Evolutionary conservation across 202 grass and related monocot species (phyloP).

Genomic region (Musa balbisiana): DNA sequence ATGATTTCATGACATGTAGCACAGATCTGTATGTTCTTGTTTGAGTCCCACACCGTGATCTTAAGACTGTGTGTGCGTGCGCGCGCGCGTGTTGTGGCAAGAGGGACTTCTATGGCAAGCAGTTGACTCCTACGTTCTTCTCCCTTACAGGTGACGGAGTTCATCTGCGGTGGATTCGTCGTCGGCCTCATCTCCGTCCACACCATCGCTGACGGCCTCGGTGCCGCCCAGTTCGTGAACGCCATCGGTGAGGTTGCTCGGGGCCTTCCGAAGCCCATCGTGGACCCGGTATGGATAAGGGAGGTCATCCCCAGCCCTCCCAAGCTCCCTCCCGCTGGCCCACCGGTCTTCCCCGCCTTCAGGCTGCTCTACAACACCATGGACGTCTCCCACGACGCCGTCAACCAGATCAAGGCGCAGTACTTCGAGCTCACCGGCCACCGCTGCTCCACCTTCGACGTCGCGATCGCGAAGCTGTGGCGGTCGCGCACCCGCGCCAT

Average conservation of each 20-base stretch:
- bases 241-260: slow-evolving; percentile 67
- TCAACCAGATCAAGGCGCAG: slow-evolving; percentile 39
- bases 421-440: slow-evolving; percentile 44
- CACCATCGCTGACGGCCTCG: slow-evolving; percentile 78
- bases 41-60: not conserved
- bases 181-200: slow-evolving; percentile 77
- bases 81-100: no score
- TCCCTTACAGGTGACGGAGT: slow-evolving; percentile 65
- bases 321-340: slow-evolving; percentile 23
- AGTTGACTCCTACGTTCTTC: not conserved
- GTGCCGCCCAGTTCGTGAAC: slow-evolving; percentile 75
- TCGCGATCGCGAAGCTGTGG: slow-evolving; percentile 62
- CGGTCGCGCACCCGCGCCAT: slow-evolving; percentile 62
- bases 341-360: slow-evolving; percentile 39
- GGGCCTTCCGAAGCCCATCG: slow-evolving; percentile 15
- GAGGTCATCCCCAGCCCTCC: slow-evolving; percentile 61
- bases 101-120: no score
- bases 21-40: not conserved
- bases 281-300: slow-evolving; percentile 53
- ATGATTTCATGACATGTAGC: no score
- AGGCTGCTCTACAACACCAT: slow-evolving; percentile 40
- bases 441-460: slow-evolving; percentile 79
- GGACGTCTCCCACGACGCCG: slow-evolving; percentile 32
- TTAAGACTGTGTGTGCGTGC: not conserved
- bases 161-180: slow-evolving; percentile 75